Conservation (phyloP, 345 rosid genomes). For the Boechera retrofracta region DNA sequence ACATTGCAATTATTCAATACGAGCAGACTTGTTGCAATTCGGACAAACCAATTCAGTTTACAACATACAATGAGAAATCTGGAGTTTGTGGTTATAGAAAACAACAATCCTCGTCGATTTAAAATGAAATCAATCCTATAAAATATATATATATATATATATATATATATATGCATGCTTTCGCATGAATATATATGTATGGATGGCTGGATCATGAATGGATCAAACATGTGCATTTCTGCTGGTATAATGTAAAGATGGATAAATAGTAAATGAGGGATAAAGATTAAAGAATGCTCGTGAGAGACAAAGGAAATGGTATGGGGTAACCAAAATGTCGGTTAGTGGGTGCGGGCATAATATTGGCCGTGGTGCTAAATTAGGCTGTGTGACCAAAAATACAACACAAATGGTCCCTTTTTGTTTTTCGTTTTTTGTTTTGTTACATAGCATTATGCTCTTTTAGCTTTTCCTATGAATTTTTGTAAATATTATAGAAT, state of each 20-base stretch:
- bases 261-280: slow-evolving; percentile 14
- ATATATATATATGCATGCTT: not conserved
- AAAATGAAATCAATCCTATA: not conserved
- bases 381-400: slow-evolving; percentile 31
- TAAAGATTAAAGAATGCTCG: slow-evolving; percentile 27
- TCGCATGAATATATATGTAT: not conserved
- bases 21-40: not conserved
- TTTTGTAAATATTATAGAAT: not conserved
- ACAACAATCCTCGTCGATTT: not conserved
- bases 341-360: slow-evolving; percentile 28
- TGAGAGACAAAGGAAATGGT: slow-evolving; percentile 20
- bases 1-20: not conserved
- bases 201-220: not conserved
- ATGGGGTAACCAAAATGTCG: slow-evolving; percentile 30
- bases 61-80: not conserved
- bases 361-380: slow-evolving; percentile 14
- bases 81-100: not conserved
- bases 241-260: slow-evolving; percentile 6
- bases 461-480: slow-evolving; percentile 3
- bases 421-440: slow-evolving; percentile 5
- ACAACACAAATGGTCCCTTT: slow-evolving; percentile 27
- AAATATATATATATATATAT: not conserved
- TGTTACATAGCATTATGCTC: slow-evolving; percentile 27
- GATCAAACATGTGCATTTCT: not conserved
- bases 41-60: not conserved